Evolutionary conservation across 257 asterid species (phyloP).

Genomic region (Penstemon eatonii): DNA sequence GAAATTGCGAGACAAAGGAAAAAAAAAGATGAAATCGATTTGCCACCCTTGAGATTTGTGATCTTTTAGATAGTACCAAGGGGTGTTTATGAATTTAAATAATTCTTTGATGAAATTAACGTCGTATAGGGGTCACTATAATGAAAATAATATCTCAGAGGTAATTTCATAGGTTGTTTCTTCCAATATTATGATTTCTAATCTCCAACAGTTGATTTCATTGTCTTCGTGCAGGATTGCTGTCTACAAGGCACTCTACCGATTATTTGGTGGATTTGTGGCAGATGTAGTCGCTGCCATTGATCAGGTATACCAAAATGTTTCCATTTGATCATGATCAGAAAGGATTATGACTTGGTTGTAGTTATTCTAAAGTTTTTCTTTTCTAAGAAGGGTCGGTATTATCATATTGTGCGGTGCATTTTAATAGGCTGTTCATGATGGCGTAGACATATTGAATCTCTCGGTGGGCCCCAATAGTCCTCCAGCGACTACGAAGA

Average conservation of each 20-base stretch:
- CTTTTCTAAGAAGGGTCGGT: too few relatives aligned
- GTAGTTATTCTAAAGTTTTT: not conserved
- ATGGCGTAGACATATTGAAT: constrained; percentile 95
- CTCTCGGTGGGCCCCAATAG: constrained; percentile 97
- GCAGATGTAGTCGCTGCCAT: constrained; percentile 99
- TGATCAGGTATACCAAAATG: constrained; percentile 73
- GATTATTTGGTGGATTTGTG: constrained; percentile 91
- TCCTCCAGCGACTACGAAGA: constrained; percentile 91
- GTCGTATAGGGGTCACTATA: too few relatives aligned
- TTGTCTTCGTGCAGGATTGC: constrained; percentile 69
- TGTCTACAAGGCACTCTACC: constrained; percentile 96
- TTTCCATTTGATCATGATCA: not conserved
- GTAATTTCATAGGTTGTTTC: not conserved
- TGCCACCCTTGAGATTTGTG: too few relatives aligned
- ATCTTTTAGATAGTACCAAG: too few relatives aligned
- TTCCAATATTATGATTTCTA: not conserved
- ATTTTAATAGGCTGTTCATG: constrained; percentile 81
- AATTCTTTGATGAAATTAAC: too few relatives aligned
- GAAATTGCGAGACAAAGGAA: too few relatives aligned
- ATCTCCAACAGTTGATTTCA: not conserved
- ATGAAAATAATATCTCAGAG: too few relatives aligned
- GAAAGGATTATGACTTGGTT: not conserved
- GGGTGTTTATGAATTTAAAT: too few relatives aligned
- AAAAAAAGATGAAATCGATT: too few relatives aligned
- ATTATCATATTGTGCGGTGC: too few relatives aligned